Evolutionary conservation across 2,329 filamentous ascomycete species (phyloP), one percentile per base, ranked within the genome.

Genomic region (Nemania abortiva): DNA sequence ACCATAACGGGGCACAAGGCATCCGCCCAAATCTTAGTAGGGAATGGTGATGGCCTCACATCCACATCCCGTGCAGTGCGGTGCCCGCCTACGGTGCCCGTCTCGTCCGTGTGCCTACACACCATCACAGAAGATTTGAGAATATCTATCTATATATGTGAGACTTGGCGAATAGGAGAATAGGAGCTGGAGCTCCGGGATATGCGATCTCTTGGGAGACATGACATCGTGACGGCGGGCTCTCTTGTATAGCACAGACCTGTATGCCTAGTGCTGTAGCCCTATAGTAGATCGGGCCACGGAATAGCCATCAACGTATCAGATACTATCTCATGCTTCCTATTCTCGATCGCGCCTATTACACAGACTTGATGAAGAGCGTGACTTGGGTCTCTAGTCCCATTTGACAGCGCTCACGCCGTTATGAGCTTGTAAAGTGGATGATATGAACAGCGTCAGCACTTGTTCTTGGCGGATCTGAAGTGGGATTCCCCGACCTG

Each of bases 41-140:
- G 11, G 27, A 57, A 13, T 73, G 72, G 60, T 59, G 74, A 75
- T 73, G 69, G 70, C 71, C 64, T 75, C 74, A 71, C 67, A 69
- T 69, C 70, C 72, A 71, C 67, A 69, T 69, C 70, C 72, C 66
- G 66, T 50, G 57, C 50, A 62, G 64, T 52, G 42, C 42, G 15
- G 15, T 47, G 63, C 66, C 57, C 57, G 45, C 62, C 56, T 50
- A 50, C 47, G 42, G 62, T 61, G 52, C 52, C 57, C 63, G 31
- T 60, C 39, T 63, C 34, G 18, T 49, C 52, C 29, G 45, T 11
- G 47, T 69, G 63, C 34, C 52, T 55, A 66, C 63, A 60, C 49
- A 56, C 58, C 59, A 66, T 24, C 3, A 39, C n/a, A 37, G 11
- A 57, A 15, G 37, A 53, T 39, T 61, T 53, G 55, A 47, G 39